A percentile compares a stretch with the other conserved stretches of the same genome.
phyloP scores from a whole-genome alignment of 495 filamentous ascomycete species.

The Lichina pygmaea region DNA sequence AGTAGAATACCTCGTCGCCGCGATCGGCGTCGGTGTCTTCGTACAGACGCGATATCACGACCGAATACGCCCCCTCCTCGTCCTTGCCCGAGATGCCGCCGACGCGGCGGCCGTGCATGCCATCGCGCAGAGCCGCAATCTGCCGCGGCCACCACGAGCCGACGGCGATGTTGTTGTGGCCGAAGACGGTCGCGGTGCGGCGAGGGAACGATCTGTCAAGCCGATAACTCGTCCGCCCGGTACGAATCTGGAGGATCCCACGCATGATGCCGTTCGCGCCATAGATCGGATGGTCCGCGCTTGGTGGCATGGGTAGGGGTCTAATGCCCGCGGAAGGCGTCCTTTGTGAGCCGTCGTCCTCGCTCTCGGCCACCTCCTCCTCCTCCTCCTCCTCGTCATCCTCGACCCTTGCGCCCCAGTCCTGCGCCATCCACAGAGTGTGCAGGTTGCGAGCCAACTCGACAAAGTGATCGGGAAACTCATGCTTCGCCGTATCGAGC shows the following conservation, averaged over 20 bases:
- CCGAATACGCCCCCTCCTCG: conserved; percentile 16
- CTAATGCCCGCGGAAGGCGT: neutral
- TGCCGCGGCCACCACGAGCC: conserved; percentile 25
- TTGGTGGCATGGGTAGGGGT: neutral
- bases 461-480: neutral
- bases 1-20: conserved; percentile 19
- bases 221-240: conserved; percentile 1
- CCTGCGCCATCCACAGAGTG: neutral
- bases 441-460: neutral
- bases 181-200: conserved; percentile 13
- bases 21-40: conserved; percentile 17
- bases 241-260: conserved; percentile 1
- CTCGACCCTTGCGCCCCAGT: neutral
- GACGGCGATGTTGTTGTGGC: conserved; percentile 16
- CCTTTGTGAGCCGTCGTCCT: too few relatives aligned
- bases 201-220: conserved; percentile 9
- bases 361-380: too few relatives aligned
- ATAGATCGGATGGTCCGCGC: conserved; percentile 1
- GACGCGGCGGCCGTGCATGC: conserved; percentile 19
- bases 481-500: neutral
- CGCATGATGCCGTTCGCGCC: conserved; percentile 3
- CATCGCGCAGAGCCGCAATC: conserved; percentile 19
- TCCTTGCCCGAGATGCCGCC: conserved; percentile 19
- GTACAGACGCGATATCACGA: conserved; percentile 14
- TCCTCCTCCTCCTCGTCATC: neutral